Evolutionary conservation across 1,284 basidiomycete genomes (phyloP).

Genomic region (Ceratobasidium sp.): DNA sequence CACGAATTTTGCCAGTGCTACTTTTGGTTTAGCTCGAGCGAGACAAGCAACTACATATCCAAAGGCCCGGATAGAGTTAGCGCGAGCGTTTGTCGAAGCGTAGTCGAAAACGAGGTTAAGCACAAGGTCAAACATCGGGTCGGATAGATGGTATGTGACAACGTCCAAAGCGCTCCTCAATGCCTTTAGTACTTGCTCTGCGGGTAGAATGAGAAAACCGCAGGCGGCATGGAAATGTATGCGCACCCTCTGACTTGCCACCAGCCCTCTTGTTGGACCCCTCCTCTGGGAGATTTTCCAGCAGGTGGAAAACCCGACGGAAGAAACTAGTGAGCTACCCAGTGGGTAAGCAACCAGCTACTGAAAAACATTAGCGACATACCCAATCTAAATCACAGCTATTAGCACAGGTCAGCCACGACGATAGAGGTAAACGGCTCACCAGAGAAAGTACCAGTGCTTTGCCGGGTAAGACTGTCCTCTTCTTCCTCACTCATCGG

Average conservation of each 20-base stretch:
- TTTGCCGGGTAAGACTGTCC: conserved; percentile 73
- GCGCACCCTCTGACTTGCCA: conserved; percentile 53
- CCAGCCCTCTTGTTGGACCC: conserved; percentile 61
- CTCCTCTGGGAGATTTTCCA: conserved; percentile 94
- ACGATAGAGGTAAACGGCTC: conserved; percentile 44
- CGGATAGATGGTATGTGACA: conserved; percentile 87
- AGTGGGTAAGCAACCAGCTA: conserved; percentile 46
- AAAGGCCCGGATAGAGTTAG: conserved; percentile 88
- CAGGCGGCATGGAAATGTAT: neutral
- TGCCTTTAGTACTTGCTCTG: conserved; percentile 82
- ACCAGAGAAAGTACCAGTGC: conserved; percentile 82
- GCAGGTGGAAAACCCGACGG: conserved; percentile 83
- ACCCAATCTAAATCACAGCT: conserved; percentile 3
- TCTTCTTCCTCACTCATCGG: conserved; percentile 75
- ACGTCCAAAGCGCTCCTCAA: conserved; percentile 84
- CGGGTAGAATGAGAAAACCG: conserved; percentile 47
- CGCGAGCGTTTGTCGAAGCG: conserved; percentile 82
- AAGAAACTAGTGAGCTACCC: conserved; percentile 93
- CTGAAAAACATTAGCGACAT: neutral
- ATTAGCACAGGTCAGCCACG: conserved; percentile 37
- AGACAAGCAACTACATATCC: conserved; percentile 89
- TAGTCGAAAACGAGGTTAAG: conserved; percentile 88
- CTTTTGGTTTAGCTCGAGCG: conserved; percentile 77
- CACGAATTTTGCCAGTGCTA: conserved; percentile 81
- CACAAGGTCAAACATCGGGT: conserved; percentile 84